Evolutionary conservation across 2,329 filamentous ascomycete genomes (phyloP), one percentile per base, ranked within the genome.

Genomic region (Phoma herbarum): DNA sequence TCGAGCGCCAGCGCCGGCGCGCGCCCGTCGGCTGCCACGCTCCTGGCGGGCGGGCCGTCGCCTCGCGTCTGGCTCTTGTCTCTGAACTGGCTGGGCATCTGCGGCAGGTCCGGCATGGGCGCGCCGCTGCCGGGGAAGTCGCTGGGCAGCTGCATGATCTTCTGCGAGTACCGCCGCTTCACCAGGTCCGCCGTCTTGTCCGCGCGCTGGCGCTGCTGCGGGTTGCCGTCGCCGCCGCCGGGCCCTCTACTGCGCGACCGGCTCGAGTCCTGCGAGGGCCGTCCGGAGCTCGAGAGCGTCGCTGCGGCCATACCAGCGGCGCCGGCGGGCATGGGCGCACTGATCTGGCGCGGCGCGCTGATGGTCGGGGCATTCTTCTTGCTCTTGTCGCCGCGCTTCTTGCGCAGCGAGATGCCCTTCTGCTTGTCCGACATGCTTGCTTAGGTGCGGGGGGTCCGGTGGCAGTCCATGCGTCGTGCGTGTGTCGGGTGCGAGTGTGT

Each of bases 81-180:
- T 49, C 84, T 83, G 72, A 86, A 92, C 65, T 86, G 87, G 45
- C 84, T 83, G 47, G 83, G 84, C 60, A 84, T 83, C 12, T 85
- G 78, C 0, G 95, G 94, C 63, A 84, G 69, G 14, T 76, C 73
- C 5, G 81, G 81, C 68, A 97, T 83, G 18, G 92, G 86, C 20
- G 86, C 86, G 55, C 85, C 87, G 66, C 84, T 82, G n/a, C 51
- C 57, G 68, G 89, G 86, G 73, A 88, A 90, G 69, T 91, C 88
- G 59, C 86, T 81, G 1, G 90, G 90, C 1, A 89, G 78, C 64
- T 91, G 88, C 69, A 93, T 94, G 77, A 97, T 96, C 60, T 94
- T 89, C 41, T 93, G 93, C 37, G 95, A 98, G 79, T 98, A 99
- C 68, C 95, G 85, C 68, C 93, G 86, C 81, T 98, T 98, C 59